These are phyloP conservation scores for Barnettozyma sucrosica DNA, from an alignment of 805 yeast species.

Conservation along the genomic window DNA sequence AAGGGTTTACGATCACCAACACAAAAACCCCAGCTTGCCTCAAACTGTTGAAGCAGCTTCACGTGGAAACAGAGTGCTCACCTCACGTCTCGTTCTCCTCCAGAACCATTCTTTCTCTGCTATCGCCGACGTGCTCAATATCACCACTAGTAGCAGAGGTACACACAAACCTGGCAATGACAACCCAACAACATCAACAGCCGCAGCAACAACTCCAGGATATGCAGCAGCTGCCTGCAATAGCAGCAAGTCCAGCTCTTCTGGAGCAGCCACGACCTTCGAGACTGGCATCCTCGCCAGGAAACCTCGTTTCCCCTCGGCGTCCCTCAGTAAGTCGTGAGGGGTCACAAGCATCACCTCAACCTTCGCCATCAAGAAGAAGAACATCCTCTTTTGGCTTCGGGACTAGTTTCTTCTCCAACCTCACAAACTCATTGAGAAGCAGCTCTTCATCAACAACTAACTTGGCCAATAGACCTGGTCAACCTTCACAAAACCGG, in stretches of 20 bases:
- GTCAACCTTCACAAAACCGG: slow-evolving; percentile 11
- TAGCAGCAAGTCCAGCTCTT: slow-evolving; percentile 7
- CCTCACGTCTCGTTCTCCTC: background rate
- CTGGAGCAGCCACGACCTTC: slow-evolving; percentile 2
- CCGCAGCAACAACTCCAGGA: background rate
- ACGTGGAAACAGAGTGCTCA: background rate
- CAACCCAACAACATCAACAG: background rate
- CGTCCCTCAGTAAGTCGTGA: slow-evolving; percentile 8
- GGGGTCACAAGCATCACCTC: slow-evolving; percentile 8
- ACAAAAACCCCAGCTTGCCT: background rate
- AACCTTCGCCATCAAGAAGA: slow-evolving; percentile 19
- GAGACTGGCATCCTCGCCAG: slow-evolving; percentile 1
- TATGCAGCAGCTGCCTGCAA: background rate
- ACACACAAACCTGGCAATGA: background rate
- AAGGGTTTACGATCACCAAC: background rate
- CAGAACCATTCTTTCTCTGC: no score
- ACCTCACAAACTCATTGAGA: slow-evolving; percentile 23
- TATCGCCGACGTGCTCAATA: background rate
- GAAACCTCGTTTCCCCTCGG: background rate
- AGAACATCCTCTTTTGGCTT: slow-evolving; percentile 26
- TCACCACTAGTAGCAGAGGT: background rate
- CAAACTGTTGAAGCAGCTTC: background rate
- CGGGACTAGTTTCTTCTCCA: slow-evolving; percentile 23
- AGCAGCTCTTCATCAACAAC: slow-evolving; percentile 22
- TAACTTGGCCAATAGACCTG: slow-evolving; percentile 4